Base-by-base conservation (phyloP, 2,329 filamentous ascomycete species). In the Botrytis elliptica region DNA sequence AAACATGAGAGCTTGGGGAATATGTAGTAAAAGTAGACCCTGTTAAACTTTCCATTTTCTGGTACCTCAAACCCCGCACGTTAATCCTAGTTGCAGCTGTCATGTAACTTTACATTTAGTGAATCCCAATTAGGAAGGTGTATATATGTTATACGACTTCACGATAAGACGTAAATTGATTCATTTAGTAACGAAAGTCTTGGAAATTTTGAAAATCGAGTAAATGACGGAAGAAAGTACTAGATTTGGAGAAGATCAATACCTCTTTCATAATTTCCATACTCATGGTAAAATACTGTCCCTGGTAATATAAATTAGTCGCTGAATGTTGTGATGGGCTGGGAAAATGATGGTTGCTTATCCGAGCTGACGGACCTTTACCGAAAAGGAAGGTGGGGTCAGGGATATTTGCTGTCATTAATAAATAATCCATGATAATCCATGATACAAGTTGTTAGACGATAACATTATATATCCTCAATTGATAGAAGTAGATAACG, bases 101-200 rank as follows among this genome's bases (percentile, higher is more conserved):
- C 59, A 65, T 65, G 70, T 71, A 52, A 52, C 44, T 52, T 40
- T 42, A 64, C 46, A n/a, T 55, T 63, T 18, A 42, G 59, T 65
- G 18, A 42, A 33, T 36, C 44, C 60, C 20, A 33, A 40, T 55
- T 40, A 33, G 70, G 70, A 65, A 71, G 70, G 70, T 71, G 44
- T 29, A 57, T 42, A 65, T 25, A 25, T 52, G 33, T 64, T 65
- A 71, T 71, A 65, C 70, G 59, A 65, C 70, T 18, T 71, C 70
- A 42, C 70, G 70, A 71, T 71, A 71, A 66, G 70, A 65, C 18
- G n/a, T 29, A 40, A 52, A 55, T 33, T 55, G 63, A 67, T 29
- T 55, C 22, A 67, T 67, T 40, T n/a, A 55, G 46, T 67, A 40
- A 55, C n/a, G 46, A 29, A 67, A 36, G 42, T 52, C 33, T 52